Conservation (phyloP, 2,329 filamentous ascomycete species). For the Trichoderma koningiopsis region DNA sequence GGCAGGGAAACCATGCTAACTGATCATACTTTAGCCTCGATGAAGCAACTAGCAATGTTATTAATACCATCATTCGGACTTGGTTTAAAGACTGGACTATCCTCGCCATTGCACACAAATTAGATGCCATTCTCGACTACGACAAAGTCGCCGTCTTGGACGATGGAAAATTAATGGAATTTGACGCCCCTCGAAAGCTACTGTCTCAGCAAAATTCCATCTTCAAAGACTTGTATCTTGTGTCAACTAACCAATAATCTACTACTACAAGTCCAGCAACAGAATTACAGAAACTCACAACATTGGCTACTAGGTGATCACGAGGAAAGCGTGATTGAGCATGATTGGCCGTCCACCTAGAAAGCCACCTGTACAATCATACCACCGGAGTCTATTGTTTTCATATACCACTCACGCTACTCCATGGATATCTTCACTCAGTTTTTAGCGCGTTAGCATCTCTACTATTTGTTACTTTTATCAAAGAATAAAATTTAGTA, state of each 20-base stretch:
- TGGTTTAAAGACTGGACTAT: slow-evolving; percentile 49
- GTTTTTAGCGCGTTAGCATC: background rate
- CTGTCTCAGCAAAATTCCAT: background rate
- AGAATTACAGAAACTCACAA: background rate
- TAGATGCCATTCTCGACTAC: slow-evolving; percentile 45
- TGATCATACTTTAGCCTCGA: background rate
- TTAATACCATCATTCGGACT: background rate
- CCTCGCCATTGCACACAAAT: slow-evolving; percentile 35
- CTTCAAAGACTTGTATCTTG: slow-evolving; percentile 20
- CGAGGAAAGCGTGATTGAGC: background rate
- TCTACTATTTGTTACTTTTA: background rate
- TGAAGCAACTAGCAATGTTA: background rate
- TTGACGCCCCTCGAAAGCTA: slow-evolving; percentile 17
- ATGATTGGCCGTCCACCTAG: background rate
- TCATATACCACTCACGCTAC: background rate
- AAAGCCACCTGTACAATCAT: background rate
- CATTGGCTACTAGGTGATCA: background rate
- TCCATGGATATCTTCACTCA: background rate
- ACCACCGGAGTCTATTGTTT: background rate
- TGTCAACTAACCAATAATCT: slow-evolving; percentile 11
- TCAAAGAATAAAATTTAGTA: background rate
- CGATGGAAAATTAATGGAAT: slow-evolving; percentile 50
- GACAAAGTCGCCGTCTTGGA: slow-evolving; percentile 56
- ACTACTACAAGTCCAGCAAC: background rate
- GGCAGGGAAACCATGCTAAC: background rate